Percentiles rank a stretch among this genome's conserved stretches.
Evolutionary conservation across 768 basidiomycete genomes (phyloP).

Genomic region (Mycena alexandri): DNA sequence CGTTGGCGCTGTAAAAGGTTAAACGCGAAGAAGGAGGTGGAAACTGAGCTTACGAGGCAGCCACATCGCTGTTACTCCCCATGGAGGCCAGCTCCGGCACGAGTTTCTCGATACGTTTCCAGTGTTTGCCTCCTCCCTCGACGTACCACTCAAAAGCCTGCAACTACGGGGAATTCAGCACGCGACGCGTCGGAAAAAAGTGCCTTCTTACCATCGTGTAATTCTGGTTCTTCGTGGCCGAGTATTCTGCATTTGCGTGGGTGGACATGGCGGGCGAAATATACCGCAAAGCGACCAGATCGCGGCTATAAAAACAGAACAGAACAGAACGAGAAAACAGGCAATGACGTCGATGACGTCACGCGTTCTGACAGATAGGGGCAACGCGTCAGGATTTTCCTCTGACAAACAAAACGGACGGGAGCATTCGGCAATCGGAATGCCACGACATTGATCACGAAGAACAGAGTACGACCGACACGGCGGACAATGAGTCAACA

Average conservation of each 20-base stretch:
- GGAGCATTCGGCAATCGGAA: no score
- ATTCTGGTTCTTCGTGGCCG: conserved; percentile 35
- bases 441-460: no score
- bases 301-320: background rate
- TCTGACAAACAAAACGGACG: no score
- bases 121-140: conserved; percentile 40
- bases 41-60: conserved; percentile 37
- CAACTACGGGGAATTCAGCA: conserved; percentile 21
- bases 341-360: conserved; percentile 20
- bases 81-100: conserved; percentile 37
- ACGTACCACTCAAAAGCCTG: conserved; percentile 45
- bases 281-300: background rate
- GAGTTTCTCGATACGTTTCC: conserved; percentile 37
- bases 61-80: conserved; percentile 44
- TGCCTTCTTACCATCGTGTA: conserved; percentile 38
- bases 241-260: conserved; percentile 41
- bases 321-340: no score
- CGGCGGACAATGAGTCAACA: no score
- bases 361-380: conserved; percentile 13
- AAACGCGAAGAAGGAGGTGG: background rate
- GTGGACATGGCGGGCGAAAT: conserved; percentile 34
- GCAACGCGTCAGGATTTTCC: background rate
- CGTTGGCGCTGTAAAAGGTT: conserved; percentile 39
- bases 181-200: background rate
- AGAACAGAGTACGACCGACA: no score